Evolutionary conservation across 257 asterid species (phyloP).

Genomic region (Solanum medicagineum): DNA sequence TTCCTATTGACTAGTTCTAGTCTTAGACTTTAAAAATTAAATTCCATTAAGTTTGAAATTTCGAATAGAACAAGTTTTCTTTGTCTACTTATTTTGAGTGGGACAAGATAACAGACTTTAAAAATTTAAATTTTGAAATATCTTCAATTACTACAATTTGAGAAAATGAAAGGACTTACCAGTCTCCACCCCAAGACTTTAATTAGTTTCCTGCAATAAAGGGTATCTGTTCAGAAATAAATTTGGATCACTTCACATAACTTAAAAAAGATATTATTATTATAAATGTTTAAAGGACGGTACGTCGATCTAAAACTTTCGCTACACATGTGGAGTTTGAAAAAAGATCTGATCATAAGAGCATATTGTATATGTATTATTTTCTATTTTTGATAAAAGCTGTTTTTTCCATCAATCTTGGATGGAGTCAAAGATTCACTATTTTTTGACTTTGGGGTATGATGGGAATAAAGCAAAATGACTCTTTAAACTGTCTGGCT

Average conservation of each 20-base stretch:
- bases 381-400: too few species aligned
- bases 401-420: too few species aligned
- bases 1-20: neutral
- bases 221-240: neutral
- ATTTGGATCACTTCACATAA: neutral
- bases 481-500: too few species aligned
- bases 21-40: neutral
- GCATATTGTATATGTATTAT: too few species aligned
- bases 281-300: neutral
- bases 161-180: neutral
- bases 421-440: too few species aligned
- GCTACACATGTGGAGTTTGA: too few species aligned
- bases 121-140: neutral
- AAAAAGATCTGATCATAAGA: too few species aligned
- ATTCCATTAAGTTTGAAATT: neutral
- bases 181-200: neutral
- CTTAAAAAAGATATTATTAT: neutral
- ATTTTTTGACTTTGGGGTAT: too few species aligned
- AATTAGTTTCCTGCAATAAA: neutral
- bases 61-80: neutral
- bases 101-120: neutral
- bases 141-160: neutral
- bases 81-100: neutral
- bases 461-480: too few species aligned
- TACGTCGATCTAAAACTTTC: too few species aligned